Evolutionary conservation across 805 yeast species (phyloP).

Genomic region (Nematodospora valgi): DNA sequence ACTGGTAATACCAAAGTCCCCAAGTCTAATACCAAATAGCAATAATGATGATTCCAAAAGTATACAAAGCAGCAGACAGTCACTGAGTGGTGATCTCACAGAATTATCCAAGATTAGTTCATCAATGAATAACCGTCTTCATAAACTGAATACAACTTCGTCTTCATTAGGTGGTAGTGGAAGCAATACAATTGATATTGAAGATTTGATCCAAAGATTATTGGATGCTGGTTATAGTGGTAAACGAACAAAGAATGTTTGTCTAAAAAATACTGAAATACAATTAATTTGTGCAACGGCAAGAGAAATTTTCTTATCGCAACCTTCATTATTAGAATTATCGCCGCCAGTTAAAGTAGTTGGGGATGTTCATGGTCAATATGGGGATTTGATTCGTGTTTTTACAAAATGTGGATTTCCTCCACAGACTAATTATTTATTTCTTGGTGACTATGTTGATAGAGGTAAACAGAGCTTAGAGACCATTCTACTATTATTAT

Average conservation of each 20-base stretch:
- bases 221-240: conserved; percentile 96
- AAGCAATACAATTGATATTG: conserved; percentile 49
- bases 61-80: conserved; percentile 11
- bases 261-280: conserved; percentile 87
- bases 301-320: conserved; percentile 82
- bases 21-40: conserved; percentile 1
- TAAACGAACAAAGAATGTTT: conserved; percentile 83
- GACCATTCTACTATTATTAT: conserved; percentile 79
- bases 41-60: conserved; percentile 10
- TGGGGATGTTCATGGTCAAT: conserved; percentile 97
- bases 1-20: conserved; percentile 1
- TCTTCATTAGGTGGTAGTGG: conserved; percentile 6
- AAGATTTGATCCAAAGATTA: conserved; percentile 84
- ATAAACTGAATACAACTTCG: conserved; percentile 8
- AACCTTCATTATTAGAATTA: conserved; percentile 85
- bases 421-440: conserved; percentile 86
- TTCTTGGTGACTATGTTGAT: conserved; percentile 96
- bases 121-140: conserved; percentile 8
- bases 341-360: conserved; percentile 84
- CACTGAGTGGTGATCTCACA: conserved; percentile 8
- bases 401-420: conserved; percentile 97
- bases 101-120: conserved; percentile 13
- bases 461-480: conserved; percentile 95
- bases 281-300: conserved; percentile 83
- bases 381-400: conserved; percentile 82